These are phyloP conservation scores for Termitomyces sp. DNA, from an alignment of 768 basidiomycete genomes.

Conservation along the genomic window DNA sequence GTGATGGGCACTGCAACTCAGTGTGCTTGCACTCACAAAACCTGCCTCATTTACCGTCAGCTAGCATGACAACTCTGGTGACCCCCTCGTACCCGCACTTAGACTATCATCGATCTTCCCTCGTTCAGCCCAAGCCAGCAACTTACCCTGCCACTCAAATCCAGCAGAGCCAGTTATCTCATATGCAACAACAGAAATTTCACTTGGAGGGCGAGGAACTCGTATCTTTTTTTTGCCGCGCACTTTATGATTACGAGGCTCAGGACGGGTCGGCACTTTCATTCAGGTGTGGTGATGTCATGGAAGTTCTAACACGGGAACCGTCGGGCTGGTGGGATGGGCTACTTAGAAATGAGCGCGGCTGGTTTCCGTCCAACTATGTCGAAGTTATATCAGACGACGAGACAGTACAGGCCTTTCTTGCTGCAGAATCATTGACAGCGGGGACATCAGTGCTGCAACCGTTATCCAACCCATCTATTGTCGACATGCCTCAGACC, in stretches of 20 bases:
- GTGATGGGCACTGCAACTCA: constrained; percentile 6
- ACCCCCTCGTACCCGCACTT: constrained; percentile 23
- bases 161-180: not conserved
- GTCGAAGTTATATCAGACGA: constrained; percentile 73
- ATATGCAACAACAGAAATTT: constrained; percentile 24
- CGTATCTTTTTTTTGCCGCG: constrained; percentile 79
- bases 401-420: constrained; percentile 65
- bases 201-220: constrained; percentile 55
- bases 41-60: constrained; percentile 3
- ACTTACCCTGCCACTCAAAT: not conserved
- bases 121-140: constrained; percentile 13
- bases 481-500: constrained; percentile 43
- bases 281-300: constrained; percentile 82
- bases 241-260: constrained; percentile 86
- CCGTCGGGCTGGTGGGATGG: constrained; percentile 99
- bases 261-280: constrained; percentile 84
- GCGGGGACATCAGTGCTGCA: constrained; percentile 20
- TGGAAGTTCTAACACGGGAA: constrained; percentile 87
- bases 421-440: constrained; percentile 40
- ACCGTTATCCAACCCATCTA: constrained; percentile 22
- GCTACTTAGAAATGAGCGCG: constrained; percentile 79
- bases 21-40: constrained; percentile 9
- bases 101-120: constrained; percentile 11
- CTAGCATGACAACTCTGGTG: constrained; percentile 25
- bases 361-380: constrained; percentile 98